A percentile compares a stretch with the other conserved stretches of the same genome.
Evolutionary conservation across 306 rosid species (phyloP).

Genomic region (Fagus sylvatica): DNA sequence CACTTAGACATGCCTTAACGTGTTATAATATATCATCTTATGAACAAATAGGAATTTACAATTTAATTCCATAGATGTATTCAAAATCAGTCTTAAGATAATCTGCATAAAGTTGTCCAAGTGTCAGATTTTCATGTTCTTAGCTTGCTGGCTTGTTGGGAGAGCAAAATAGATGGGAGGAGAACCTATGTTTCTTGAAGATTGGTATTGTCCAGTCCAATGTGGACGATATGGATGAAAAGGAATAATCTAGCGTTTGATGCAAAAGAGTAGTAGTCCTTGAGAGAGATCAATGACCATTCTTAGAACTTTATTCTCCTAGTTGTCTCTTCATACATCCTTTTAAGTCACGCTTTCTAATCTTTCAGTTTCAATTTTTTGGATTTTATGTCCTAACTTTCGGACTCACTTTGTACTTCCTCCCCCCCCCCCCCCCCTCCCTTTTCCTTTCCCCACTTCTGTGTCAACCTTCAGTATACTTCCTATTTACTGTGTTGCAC

Average conservation of each 20-base stretch:
- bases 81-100: background rate
- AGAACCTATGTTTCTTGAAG: background rate
- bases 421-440: no score
- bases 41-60: background rate
- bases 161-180: background rate
- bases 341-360: background rate
- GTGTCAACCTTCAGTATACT: no score
- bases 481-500: background rate
- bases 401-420: background rate
- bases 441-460: no score
- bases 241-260: background rate
- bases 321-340: background rate
- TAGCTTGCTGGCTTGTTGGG: background rate
- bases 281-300: background rate
- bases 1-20: background rate
- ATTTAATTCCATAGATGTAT: background rate
- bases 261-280: background rate
- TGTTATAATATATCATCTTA: background rate
- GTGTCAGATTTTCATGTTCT: background rate
- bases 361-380: background rate
- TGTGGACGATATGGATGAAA: background rate
- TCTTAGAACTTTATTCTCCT: background rate
- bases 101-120: background rate
- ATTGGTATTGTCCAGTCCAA: background rate
- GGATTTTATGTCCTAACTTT: background rate